Evolutionary conservation across 2,329 filamentous ascomycete species (phyloP).

Genomic region (Penicillium verrucosum): DNA sequence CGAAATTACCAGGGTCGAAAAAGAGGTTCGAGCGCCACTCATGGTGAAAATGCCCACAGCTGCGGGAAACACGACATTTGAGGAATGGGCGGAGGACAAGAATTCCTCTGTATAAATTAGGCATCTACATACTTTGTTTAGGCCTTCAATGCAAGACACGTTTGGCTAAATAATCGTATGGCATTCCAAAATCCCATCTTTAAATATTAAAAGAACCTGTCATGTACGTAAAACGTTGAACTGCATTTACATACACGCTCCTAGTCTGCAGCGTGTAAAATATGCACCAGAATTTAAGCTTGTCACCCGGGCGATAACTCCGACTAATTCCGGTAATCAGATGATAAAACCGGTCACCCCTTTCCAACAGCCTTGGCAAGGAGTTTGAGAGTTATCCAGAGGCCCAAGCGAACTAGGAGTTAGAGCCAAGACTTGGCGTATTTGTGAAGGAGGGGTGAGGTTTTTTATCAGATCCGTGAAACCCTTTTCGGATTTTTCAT

Average conservation of each 20-base stretch:
- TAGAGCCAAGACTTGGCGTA: slow-evolving; percentile 2
- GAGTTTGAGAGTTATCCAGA: not conserved
- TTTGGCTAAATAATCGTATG: not conserved
- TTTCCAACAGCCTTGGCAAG: not conserved
- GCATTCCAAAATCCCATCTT: not conserved
- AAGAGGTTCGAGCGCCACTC: slow-evolving; percentile 41
- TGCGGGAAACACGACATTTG: not conserved
- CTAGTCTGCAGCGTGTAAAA: not conserved
- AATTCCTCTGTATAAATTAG: not conserved
- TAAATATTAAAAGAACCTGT: not conserved
- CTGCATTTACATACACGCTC: not conserved
- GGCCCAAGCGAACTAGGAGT: not conserved
- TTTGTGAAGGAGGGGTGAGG: not conserved
- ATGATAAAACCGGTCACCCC: not conserved
- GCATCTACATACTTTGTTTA: not conserved
- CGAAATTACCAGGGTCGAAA: slow-evolving; percentile 21
- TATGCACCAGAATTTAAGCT: not conserved
- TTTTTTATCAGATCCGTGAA: not conserved
- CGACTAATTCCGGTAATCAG: not conserved
- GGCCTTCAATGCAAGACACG: not conserved
- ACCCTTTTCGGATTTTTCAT: not conserved
- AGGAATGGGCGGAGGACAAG: slow-evolving; percentile 1
- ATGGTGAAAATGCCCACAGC: slow-evolving; percentile 43
- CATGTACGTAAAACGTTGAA: not conserved
- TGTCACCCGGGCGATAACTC: not conserved